Conservation (phyloP, 768 basidiomycete species). For the Boletus sp. region DNA sequence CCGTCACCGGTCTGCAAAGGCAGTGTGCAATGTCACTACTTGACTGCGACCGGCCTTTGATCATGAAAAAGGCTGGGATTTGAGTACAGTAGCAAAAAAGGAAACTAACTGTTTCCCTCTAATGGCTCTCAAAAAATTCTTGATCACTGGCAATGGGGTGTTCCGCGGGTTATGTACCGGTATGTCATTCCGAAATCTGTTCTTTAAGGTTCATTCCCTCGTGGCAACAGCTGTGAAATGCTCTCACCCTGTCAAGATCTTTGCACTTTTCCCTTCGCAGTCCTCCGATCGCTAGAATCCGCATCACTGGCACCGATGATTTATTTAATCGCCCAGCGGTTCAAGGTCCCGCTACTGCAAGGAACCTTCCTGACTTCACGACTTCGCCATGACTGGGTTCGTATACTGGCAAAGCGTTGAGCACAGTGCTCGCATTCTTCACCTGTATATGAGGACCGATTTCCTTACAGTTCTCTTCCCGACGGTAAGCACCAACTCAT, state of each 20-base stretch:
- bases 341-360: background rate
- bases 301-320: background rate
- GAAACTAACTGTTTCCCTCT: background rate
- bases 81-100: background rate
- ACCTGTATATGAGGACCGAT: slow-evolving; percentile 27
- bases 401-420: slow-evolving; percentile 9
- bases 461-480: slow-evolving; percentile 27
- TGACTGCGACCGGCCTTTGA: background rate
- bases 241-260: slow-evolving; percentile 13
- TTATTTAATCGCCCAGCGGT: slow-evolving; percentile 20
- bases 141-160: background rate
- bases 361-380: slow-evolving; percentile 17
- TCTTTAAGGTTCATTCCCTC: background rate
- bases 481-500: slow-evolving; percentile 12
- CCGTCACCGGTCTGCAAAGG: too few species aligned
- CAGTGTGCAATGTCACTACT: background rate
- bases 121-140: background rate
- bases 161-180: background rate
- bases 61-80: background rate
- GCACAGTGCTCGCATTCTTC: slow-evolving; percentile 13
- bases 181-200: background rate
- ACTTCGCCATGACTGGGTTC: slow-evolving; percentile 19
- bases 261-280: background rate
- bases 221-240: background rate
- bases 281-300: slow-evolving; percentile 7